These are phyloP conservation scores for Symbiodinium pilosum DNA, from an alignment of 73 alveolate genomes.

Conservation along the genomic window DNA sequence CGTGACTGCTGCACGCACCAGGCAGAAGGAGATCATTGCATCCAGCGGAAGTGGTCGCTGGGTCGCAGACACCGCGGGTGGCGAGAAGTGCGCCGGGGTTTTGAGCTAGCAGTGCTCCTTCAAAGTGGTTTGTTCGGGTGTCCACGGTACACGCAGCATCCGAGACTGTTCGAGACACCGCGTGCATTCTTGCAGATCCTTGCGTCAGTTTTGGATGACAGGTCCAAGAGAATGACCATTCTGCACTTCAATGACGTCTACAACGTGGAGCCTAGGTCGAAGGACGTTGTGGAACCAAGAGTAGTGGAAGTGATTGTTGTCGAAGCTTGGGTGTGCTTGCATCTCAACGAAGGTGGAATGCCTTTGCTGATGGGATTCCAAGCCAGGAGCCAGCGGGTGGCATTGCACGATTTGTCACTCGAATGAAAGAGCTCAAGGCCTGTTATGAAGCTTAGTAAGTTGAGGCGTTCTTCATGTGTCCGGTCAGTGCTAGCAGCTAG, in stretches of 20 bases:
- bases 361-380: background rate
- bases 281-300: slow-evolving; percentile 43
- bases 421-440: slow-evolving; percentile 63
- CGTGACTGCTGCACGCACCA: no score
- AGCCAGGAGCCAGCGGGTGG: slow-evolving; percentile 91
- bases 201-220: background rate
- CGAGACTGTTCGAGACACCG: no score
- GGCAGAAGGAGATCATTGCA: background rate
- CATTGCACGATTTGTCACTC: slow-evolving; percentile 83
- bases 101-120: background rate
- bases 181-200: background rate
- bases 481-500: no score
- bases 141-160: no score
- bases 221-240: slow-evolving; percentile 76
- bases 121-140: no score
- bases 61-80: slow-evolving; percentile 60
- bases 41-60: slow-evolving; percentile 19
- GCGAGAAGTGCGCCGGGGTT: slow-evolving; percentile 48
- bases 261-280: slow-evolving; percentile 86
- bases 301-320: no score
- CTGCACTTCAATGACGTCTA: slow-evolving; percentile 92
- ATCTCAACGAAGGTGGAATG: no score
- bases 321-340: background rate
- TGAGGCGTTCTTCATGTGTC: no score
- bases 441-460: no score